Evolutionary conservation across 2,329 filamentous ascomycete genomes (phyloP).

Genomic region (Xylaria sp.): DNA sequence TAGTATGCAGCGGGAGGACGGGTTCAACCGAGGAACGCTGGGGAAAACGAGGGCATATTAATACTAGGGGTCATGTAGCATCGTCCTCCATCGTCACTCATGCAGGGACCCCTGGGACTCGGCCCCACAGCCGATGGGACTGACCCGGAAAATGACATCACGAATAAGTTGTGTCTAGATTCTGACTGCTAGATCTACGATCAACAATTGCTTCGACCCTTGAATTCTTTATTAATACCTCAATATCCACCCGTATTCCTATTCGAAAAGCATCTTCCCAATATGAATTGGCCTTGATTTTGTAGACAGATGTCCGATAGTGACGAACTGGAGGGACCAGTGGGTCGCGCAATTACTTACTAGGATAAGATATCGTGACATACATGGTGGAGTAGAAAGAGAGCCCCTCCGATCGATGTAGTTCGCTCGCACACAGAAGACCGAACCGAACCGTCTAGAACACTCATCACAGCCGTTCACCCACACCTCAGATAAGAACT

Average conservation of each 20-base stretch:
- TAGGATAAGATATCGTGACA: too few species aligned
- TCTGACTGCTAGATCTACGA: too few species aligned
- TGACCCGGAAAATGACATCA: constrained; percentile 12
- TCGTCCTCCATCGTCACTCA: background rate
- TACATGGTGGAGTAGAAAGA: too few species aligned
- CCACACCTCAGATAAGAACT: background rate
- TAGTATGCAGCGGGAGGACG: constrained; percentile 1
- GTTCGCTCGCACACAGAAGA: too few species aligned
- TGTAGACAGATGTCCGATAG: background rate
- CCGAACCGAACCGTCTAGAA: background rate
- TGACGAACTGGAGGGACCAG: background rate
- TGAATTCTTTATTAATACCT: background rate
- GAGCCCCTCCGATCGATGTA: too few species aligned
- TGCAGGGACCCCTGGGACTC: background rate
- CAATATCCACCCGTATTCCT: background rate
- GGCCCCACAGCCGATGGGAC: constrained; percentile 3
- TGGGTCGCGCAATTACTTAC: too few species aligned
- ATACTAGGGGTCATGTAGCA: background rate
- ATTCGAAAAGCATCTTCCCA: background rate
- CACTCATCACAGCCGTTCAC: too few species aligned
- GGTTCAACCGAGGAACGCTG: background rate
- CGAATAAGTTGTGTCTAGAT: background rate
- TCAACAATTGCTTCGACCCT: background rate
- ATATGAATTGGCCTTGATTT: background rate
- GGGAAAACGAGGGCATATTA: constrained; percentile 6